These are phyloP conservation scores for Scutellaria barbata DNA, from an alignment of 257 asterid species.

Conservation along the genomic window DNA sequence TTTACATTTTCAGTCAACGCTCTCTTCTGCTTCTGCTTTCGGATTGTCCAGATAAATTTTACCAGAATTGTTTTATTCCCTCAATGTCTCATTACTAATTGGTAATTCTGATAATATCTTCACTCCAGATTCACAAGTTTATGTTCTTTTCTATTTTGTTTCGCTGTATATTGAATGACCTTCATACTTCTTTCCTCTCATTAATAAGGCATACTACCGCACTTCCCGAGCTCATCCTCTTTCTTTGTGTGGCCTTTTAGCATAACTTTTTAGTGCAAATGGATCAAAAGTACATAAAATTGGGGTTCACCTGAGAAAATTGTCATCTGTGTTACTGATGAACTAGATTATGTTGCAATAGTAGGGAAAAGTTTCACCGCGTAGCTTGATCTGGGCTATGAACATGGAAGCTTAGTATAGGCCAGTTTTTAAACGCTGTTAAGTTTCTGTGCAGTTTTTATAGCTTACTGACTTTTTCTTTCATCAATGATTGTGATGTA, in stretches of 20 bases:
- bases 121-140: background rate
- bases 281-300: background rate
- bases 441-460: slow-evolving; percentile 16
- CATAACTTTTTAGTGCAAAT: background rate
- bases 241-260: background rate
- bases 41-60: background rate
- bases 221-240: background rate
- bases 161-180: too few relatives aligned
- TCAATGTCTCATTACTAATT: background rate
- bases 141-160: background rate
- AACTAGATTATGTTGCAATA: slow-evolving; percentile 7
- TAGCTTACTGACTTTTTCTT: slow-evolving; percentile 15
- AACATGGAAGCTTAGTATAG: slow-evolving; percentile 14
- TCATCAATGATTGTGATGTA: background rate
- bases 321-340: background rate
- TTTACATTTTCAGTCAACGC: too few relatives aligned
- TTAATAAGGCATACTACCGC: too few relatives aligned
- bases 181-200: too few relatives aligned
- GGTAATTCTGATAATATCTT: slow-evolving; percentile 4
- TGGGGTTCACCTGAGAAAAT: slow-evolving; percentile 2
- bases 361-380: slow-evolving; percentile 4
- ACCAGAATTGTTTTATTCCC: background rate
- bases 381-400: slow-evolving; percentile 5
- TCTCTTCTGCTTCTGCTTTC: too few relatives aligned
- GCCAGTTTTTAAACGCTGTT: too few relatives aligned